phyloP scores from a whole-genome alignment of 208 protist species.

The Vickermania spadyakhi region DNA sequence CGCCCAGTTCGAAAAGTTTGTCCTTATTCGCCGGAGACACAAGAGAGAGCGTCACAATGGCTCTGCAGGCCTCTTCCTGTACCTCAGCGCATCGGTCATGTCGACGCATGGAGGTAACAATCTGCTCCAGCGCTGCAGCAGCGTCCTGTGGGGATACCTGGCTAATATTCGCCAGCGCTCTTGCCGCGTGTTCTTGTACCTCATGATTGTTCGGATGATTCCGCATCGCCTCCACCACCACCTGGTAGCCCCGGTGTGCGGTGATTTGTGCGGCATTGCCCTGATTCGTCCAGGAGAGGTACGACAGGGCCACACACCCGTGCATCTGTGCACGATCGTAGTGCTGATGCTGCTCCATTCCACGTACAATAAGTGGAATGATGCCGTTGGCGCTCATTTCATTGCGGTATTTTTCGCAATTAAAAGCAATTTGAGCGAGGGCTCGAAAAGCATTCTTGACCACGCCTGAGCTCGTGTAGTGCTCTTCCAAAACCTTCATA shows the following conservation, averaged over 20 bases:
- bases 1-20: slow-evolving; percentile 62
- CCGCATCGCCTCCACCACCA: slow-evolving; percentile 82
- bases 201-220: slow-evolving; percentile 80
- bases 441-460: slow-evolving; percentile 87
- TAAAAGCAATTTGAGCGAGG: slow-evolving; percentile 85
- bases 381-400: slow-evolving; percentile 77
- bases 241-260: slow-evolving; percentile 64
- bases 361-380: slow-evolving; percentile 79
- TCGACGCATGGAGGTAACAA: slow-evolving; percentile 72
- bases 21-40: slow-evolving; percentile 79
- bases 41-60: slow-evolving; percentile 82
- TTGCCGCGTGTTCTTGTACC: slow-evolving; percentile 86
- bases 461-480: slow-evolving; percentile 70
- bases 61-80: slow-evolving; percentile 86
- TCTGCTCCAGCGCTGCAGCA: slow-evolving; percentile 57
- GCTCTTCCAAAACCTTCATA: slow-evolving; percentile 69
- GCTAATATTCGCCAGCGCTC: slow-evolving; percentile 83
- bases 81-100: slow-evolving; percentile 72
- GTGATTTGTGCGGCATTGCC: slow-evolving; percentile 74
- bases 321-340: slow-evolving; percentile 88
- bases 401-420: slow-evolving; percentile 80
- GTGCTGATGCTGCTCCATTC: slow-evolving; percentile 77
- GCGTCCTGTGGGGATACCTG: slow-evolving; percentile 45
- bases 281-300: slow-evolving; percentile 88
- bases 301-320: slow-evolving; percentile 85